Base-by-base conservation (phyloP, 2,329 filamentous ascomycete species). In the Trichophyton equinum region DNA sequence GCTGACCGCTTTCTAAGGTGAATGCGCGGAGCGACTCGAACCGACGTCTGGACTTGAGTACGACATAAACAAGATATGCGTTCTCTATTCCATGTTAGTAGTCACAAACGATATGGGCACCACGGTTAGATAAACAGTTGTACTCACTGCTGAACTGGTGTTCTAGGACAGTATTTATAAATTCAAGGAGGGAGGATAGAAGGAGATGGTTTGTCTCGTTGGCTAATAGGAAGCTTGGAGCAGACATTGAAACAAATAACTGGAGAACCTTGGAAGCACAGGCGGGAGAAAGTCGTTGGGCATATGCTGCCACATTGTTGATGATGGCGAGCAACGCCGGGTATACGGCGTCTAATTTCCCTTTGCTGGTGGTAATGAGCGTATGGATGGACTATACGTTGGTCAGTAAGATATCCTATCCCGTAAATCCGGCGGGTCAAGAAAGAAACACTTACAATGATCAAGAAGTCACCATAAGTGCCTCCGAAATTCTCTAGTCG, bases 181-280 rank as follows among this genome's bases (percentile, higher is more conserved):
- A 91, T 70, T 96, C 90, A 8, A 99, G 79, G 27, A 97, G 75
- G 0, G 91, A 91, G 57, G 85, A 82, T 5, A 99, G 78, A 3
- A 97, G 81, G 36, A 79, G 77, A 70, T 97, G 89, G 66, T 99
- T 99, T 42, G 83, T 88, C 62, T 99, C 94, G 67, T 96, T 97
- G 6, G 89, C 90, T 18, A 97, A 78, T 8, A 99, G 77, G 71
- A 97, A 99, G 36, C 88, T 90, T 0, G 94, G 92, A 0, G 91
- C 89, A 7, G 92, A 95, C 88, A 97, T 95, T 38, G 89, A 94
- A 3, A 85, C 84, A 71, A 95, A 95, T 0, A 97, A 78, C 67
- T 96, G 91, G 66, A 97, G 79, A 33, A 97, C 77, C 71, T 91
- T 95, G 1, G 86, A 85, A 70, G 89, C 88, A 15, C 90, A 85